Conservation (phyloP, 495 filamentous ascomycete genomes). For the Lindgomyces ingoldianus region DNA sequence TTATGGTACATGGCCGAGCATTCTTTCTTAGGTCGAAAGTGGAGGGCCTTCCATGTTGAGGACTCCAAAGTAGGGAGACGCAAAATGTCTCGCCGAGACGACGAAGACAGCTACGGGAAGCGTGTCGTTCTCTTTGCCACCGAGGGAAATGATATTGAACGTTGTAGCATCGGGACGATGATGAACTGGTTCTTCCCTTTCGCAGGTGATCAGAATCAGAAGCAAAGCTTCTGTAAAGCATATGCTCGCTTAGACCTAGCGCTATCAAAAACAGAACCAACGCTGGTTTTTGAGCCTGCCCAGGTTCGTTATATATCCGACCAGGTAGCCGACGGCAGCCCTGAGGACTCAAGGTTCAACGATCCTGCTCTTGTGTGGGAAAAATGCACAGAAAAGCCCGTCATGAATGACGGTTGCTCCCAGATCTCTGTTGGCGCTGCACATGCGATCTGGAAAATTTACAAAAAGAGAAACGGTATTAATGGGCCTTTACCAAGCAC, state of each 20-base stretch:
- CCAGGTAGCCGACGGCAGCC: conserved; percentile 27
- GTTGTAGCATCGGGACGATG: conserved; percentile 21
- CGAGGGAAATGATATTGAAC: conserved; percentile 18
- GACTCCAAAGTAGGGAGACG: conserved; percentile 35
- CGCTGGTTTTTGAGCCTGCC: conserved; percentile 34
- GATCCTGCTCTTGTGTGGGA: conserved; percentile 33
- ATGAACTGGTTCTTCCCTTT: conserved; percentile 44
- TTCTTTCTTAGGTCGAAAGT: conserved; percentile 41
- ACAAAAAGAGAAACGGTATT: conserved; percentile 4
- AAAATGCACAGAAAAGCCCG: neutral
- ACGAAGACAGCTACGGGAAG: conserved; percentile 15
- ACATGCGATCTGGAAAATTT: conserved; percentile 24
- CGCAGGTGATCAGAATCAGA: conserved; percentile 30
- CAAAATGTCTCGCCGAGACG: neutral
- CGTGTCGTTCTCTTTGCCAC: conserved; percentile 37
- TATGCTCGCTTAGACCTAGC: conserved; percentile 44
- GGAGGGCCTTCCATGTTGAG: conserved; percentile 38
- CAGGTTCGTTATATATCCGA: conserved; percentile 38
- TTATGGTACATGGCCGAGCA: conserved; percentile 36
- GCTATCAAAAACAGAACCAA: conserved; percentile 37
- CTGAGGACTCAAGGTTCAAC: conserved; percentile 39
- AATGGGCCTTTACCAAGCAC: conserved; percentile 59
- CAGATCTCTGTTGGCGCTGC: conserved; percentile 38
- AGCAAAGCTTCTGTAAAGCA: conserved; percentile 42
- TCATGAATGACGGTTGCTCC: conserved; percentile 46